Evolutionary conservation across 768 basidiomycete genomes (phyloP).

Genomic region (Galerina sulciceps): DNA sequence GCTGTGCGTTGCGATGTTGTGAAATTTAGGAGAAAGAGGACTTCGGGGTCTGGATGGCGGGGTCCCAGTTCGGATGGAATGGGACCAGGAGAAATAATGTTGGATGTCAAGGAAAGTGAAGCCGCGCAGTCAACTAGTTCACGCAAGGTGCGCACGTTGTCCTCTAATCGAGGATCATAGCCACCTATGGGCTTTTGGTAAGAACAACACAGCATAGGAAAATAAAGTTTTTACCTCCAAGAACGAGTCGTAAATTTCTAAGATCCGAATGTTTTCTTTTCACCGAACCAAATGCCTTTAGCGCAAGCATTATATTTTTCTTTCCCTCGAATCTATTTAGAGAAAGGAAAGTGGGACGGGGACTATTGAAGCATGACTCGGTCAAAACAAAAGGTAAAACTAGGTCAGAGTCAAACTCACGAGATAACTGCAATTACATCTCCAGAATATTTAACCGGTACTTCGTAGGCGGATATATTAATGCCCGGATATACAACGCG

Average conservation of each 20-base stretch:
- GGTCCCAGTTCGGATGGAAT: conserved; percentile 38
- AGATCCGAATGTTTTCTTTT: conserved; percentile 28
- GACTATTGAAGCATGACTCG: conserved; percentile 32
- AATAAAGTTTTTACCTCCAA: conserved; percentile 61
- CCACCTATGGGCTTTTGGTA: conserved; percentile 58
- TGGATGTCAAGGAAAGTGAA: conserved; percentile 58
- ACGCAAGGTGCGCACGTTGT: conserved; percentile 76
- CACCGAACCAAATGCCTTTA: conserved; percentile 74
- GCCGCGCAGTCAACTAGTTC: conserved; percentile 64
- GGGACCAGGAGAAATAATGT: conserved; percentile 53
- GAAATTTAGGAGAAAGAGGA: conserved; percentile 93
- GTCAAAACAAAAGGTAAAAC: not conserved
- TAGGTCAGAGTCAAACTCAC: conserved; percentile 45
- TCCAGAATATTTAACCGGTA: conserved; percentile 41
- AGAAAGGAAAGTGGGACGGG: conserved; percentile 78
- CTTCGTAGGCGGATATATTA: conserved; percentile 75
- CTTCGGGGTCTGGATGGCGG: conserved; percentile 51
- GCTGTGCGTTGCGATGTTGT: conserved; percentile 82
- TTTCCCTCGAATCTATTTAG: conserved; percentile 96
- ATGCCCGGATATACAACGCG: conserved; percentile 96
- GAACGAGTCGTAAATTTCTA: conserved; percentile 64
- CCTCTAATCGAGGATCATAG: conserved; percentile 85
- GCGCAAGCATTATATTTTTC: conserved; percentile 86
- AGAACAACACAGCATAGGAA: not conserved
- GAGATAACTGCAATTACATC: conserved; percentile 61